Conservation (phyloP, 352 stramenopile genomes). For the Phytophthora europaea region DNA sequence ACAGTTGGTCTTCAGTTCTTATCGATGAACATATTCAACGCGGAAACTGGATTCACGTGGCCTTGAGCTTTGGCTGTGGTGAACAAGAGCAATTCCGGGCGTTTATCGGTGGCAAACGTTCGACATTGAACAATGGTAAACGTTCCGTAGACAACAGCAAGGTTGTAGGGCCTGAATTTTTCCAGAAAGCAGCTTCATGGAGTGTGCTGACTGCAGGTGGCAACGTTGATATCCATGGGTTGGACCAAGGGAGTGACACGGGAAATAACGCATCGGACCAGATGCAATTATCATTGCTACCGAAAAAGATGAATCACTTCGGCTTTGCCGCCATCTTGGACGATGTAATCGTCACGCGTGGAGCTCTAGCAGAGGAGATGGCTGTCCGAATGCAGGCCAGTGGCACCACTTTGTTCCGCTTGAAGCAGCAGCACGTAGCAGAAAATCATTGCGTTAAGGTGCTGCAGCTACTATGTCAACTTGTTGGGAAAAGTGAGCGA, state of each 20-base stretch:
- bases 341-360: conserved; percentile 38
- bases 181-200: conserved; percentile 23
- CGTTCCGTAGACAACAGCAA: neutral
- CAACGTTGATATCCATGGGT: neutral
- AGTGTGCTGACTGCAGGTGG: conserved; percentile 26
- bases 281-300: conserved; percentile 4
- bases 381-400: conserved; percentile 32
- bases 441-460: conserved; percentile 44
- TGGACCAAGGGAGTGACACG: neutral
- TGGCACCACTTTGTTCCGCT: conserved; percentile 48
- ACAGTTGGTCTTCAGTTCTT: conserved; percentile 19
- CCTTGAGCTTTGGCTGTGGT: conserved; percentile 15
- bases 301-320: conserved; percentile 7
- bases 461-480: conserved; percentile 48
- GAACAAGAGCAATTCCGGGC: conserved; percentile 15
- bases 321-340: conserved; percentile 42
- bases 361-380: conserved; percentile 11
- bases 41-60: conserved; percentile 32
- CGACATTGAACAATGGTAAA: conserved; percentile 19
- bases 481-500: conserved; percentile 13
- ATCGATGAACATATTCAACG: conserved; percentile 22
- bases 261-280: neutral
- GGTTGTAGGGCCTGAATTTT: conserved; percentile 12
- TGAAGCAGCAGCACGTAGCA: conserved; percentile 43
- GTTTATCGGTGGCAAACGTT: conserved; percentile 28